A percentile compares a stretch with the other conserved stretches of the same genome.
Evolutionary conservation across 805 yeast genomes (phyloP).

Genomic region (Phaffomyces antillensis): DNA sequence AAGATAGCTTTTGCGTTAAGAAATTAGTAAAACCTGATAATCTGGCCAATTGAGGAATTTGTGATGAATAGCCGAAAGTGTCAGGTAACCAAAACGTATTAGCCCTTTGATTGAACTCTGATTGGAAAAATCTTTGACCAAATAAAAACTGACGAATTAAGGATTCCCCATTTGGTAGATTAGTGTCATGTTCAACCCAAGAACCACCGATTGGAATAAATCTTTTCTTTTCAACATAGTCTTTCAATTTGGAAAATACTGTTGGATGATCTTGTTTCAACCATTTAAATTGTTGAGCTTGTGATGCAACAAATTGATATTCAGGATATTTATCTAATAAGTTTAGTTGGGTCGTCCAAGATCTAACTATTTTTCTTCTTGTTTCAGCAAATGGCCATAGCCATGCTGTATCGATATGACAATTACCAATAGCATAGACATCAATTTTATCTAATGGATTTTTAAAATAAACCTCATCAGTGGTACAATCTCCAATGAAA

Average conservation of each 20-base stretch:
- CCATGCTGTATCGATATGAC: slow-evolving; percentile 99
- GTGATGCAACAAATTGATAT: slow-evolving; percentile 90
- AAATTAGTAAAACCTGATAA: slow-evolving; percentile 80
- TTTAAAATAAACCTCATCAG: slow-evolving; percentile 56
- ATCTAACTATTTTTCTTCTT: slow-evolving; percentile 82
- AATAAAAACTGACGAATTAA: slow-evolving; percentile 79
- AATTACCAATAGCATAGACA: slow-evolving; percentile 86
- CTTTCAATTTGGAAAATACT: slow-evolving; percentile 49
- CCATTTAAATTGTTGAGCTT: slow-evolving; percentile 96
- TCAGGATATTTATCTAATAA: slow-evolving; percentile 86
- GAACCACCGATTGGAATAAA: slow-evolving; percentile 94
- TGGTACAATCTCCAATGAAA: slow-evolving; percentile 59
- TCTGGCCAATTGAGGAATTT: slow-evolving; percentile 88
- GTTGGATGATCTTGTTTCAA: slow-evolving; percentile 80
- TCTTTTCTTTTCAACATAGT: slow-evolving; percentile 61
- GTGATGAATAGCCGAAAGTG: slow-evolving; percentile 94
- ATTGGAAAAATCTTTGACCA: slow-evolving; percentile 81
- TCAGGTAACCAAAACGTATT: slow-evolving; percentile 93
- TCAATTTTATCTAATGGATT: slow-evolving; percentile 33
- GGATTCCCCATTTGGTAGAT: slow-evolving; percentile 92
- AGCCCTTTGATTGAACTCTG: slow-evolving; percentile 71
- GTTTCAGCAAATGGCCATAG: slow-evolving; percentile 99
- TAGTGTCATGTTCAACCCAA: slow-evolving; percentile 97
- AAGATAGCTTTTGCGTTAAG: slow-evolving; percentile 87
- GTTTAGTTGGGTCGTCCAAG: slow-evolving; percentile 91